These are phyloP conservation scores for Talaromyces liani DNA, from an alignment of 495 filamentous ascomycete species.

Conservation along the genomic window DNA sequence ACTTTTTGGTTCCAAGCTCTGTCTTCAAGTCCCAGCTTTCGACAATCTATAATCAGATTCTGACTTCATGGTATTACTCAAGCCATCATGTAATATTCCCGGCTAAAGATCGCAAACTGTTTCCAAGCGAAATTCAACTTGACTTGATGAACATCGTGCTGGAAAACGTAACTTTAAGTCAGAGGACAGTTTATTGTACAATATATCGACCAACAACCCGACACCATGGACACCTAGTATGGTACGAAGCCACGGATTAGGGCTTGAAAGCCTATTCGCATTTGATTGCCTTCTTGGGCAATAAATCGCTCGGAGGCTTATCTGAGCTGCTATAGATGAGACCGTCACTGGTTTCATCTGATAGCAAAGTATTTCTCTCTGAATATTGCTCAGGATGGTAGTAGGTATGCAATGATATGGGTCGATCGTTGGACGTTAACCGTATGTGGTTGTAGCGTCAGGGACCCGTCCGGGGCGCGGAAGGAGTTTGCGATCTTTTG, in stretches of 20 bases:
- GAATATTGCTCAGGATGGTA: neutral
- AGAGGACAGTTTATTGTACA: neutral
- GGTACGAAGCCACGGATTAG: neutral
- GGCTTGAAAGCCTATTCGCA: neutral
- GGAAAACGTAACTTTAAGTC: neutral
- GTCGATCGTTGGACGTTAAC: neutral
- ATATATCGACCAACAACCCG: neutral
- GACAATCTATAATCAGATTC: no score
- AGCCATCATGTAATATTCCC: neutral
- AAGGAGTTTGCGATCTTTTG: neutral
- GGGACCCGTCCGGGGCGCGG: neutral
- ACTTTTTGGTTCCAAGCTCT: neutral
- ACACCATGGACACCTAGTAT: neutral
- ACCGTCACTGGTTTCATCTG: neutral
- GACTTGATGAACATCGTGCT: neutral
- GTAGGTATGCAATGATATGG: neutral
- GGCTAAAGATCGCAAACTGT: neutral
- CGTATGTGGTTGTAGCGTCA: neutral
- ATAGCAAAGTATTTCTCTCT: neutral
- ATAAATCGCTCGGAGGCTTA: neutral
- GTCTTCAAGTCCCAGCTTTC: neutral
- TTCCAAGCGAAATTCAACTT: neutral
- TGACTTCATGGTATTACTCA: neutral
- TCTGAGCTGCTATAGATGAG: neutral
- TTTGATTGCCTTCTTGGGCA: neutral